A percentile compares a stretch with the other conserved stretches of the same genome.
These are phyloP conservation scores for Rosa lucieae DNA, from an alignment of 306 rosid genomes.

Conservation along the genomic window DNA sequence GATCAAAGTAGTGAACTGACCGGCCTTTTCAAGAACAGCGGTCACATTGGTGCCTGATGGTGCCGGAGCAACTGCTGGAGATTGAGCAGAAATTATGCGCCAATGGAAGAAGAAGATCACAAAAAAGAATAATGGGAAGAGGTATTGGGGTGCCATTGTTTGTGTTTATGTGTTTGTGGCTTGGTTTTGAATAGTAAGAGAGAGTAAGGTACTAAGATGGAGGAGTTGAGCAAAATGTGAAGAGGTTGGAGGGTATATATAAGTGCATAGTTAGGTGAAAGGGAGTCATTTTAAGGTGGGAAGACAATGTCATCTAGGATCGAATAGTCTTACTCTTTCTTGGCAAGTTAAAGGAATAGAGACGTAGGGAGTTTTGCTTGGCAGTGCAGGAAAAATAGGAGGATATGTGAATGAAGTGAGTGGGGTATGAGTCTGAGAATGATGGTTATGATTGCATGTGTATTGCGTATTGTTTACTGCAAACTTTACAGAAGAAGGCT, in stretches of 20 bases:
- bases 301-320: constrained; percentile 43
- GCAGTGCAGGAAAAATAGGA: constrained; percentile 30
- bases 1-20: constrained; percentile 81
- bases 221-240: constrained; percentile 23
- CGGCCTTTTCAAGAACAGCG: constrained; percentile 71
- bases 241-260: constrained; percentile 16
- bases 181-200: neutral
- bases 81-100: constrained; percentile 35
- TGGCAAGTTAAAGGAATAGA: constrained; percentile 23
- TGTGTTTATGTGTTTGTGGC: neutral
- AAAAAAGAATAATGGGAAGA: constrained; percentile 5
- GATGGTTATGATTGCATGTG: constrained; percentile 1
- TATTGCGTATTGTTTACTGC: constrained; percentile 18
- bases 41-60: constrained; percentile 72
- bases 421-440: neutral
- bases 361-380: constrained; percentile 39
- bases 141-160: constrained; percentile 18
- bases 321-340: neutral
- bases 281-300: constrained; percentile 50
- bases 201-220: neutral
- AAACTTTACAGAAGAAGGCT: constrained; percentile 22
- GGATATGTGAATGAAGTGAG: constrained; percentile 13
- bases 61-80: constrained; percentile 50
- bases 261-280: constrained; percentile 47
- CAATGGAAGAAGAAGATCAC: constrained; percentile 11